These are phyloP conservation scores for Barnettozyma siamensis DNA, from an alignment of 805 yeast species.

Conservation along the genomic window DNA sequence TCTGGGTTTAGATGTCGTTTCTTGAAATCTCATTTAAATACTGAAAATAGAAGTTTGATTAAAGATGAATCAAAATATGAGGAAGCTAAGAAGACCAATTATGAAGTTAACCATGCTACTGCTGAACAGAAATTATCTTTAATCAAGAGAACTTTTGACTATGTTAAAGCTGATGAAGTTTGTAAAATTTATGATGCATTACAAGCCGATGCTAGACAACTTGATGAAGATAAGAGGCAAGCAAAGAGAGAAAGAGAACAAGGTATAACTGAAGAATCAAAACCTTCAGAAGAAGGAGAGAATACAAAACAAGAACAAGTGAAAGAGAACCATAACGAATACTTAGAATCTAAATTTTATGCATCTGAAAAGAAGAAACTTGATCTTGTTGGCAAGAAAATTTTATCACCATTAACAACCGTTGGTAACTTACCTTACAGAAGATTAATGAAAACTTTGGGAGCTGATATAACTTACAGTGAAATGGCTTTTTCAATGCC, in stretches of 20 bases:
- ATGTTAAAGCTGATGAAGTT: conserved; percentile 51
- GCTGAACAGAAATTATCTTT: conserved; percentile 32
- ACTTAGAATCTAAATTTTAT: conserved; percentile 70
- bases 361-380: conserved; percentile 77
- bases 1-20: conserved; percentile 91
- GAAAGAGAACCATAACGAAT: conserved; percentile 40
- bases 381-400: conserved; percentile 66
- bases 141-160: conserved; percentile 50
- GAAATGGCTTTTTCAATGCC: conserved; percentile 94
- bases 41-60: conserved; percentile 36
- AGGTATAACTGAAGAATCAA: conserved; percentile 14
- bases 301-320: conserved; percentile 13
- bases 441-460: conserved; percentile 81
- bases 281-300: conserved; percentile 12
- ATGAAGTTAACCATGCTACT: conserved; percentile 61
- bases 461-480: conserved; percentile 89
- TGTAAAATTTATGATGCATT: conserved; percentile 61
- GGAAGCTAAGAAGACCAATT: conserved; percentile 30
- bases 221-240: conserved; percentile 30
- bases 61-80: conserved; percentile 39
- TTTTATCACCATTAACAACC: conserved; percentile 92
- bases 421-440: conserved; percentile 97
- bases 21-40: conserved; percentile 63
- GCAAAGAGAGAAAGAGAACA: conserved; percentile 22
- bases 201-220: conserved; percentile 33